A percentile compares a stretch with the other conserved stretches of the same genome.
Conservation (phyloP, 805 yeast genomes). For the Cyberlindnera misumaiensis region DNA sequence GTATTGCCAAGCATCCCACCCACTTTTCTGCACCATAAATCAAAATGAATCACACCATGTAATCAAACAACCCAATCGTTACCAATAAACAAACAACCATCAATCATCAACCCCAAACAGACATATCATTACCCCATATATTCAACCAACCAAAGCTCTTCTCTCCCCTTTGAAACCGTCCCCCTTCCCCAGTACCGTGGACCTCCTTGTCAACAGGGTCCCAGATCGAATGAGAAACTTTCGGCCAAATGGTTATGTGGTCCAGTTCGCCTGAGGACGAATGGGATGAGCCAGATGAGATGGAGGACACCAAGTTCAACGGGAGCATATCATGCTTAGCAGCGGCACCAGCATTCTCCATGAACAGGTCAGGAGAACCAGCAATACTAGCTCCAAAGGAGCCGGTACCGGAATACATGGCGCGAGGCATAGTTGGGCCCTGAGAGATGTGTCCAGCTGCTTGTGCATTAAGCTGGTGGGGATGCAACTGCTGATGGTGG, state of each 20-base stretch:
- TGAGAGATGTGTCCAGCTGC: too few relatives aligned
- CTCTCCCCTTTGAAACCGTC: neutral
- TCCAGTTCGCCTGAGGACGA: slow-evolving; percentile 9
- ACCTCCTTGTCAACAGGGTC: neutral
- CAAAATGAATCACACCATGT: neutral
- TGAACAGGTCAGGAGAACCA: too few relatives aligned
- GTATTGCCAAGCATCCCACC: neutral
- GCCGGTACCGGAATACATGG: too few relatives aligned
- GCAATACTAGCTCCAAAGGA: too few relatives aligned
- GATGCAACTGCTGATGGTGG: too few relatives aligned
- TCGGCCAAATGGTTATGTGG: neutral
- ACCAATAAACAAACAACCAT: neutral
- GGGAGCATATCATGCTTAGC: slow-evolving; percentile 6
- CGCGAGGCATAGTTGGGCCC: too few relatives aligned
- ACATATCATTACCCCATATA: slow-evolving; percentile 26
- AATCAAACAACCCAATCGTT: neutral
- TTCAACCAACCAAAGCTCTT: slow-evolving; percentile 21
- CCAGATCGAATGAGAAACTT: neutral
- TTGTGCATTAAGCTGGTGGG: too few relatives aligned
- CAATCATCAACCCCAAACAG: slow-evolving; percentile 22
- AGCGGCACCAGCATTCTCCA: too few relatives aligned
- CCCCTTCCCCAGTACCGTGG: too few relatives aligned
- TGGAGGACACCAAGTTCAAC: slow-evolving; percentile 18
- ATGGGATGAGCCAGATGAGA: slow-evolving; percentile 19
- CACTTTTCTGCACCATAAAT: neutral